Evolutionary conservation across 2,329 filamentous ascomycete species (phyloP), one percentile per base, ranked within the genome.

Genomic region (Colletotrichum cereale): DNA sequence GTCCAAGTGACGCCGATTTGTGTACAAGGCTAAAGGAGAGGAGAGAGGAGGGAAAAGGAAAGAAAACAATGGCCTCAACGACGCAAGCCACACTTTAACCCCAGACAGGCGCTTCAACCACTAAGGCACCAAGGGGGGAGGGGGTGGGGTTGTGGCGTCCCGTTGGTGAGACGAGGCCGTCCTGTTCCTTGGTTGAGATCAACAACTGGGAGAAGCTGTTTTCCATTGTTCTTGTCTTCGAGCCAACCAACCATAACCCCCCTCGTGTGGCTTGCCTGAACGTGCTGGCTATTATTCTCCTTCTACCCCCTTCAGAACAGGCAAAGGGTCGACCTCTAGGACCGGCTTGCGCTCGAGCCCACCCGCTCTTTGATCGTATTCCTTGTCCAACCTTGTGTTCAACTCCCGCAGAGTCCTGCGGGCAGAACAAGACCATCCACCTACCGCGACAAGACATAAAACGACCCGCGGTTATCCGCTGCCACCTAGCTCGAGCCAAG

Each of bases 391-490:
- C 34, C 42, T 36, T n/a, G 29, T 40, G 44, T 3, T 40, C n/a
- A 16, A 38, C 14, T 40, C 48, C 24, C 34, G 24, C 42, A 55
- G 62, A 44, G 36, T 66, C 62, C 31, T 50, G 50, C 44, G 47
- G 56, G 48, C 31, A 29, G 34, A 21, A 61, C 44, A 50, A 29
- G 26, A 64, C 36, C 29, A 62, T 21, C 21, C 47, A 52, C 36
- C 38, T 16, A 47, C 29, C 31, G 34, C 36, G 34, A 48, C 57
- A 47, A 47, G 18, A 53, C 36, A 47, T 60, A 24, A 57, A 36
- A 60, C 67, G n/a, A 60, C 26, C 29, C 16, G 47, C 66, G 62
- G 55, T 63, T 71, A 34, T 21, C 47, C 56, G 50, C 40, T 56
- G 38, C 67, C 67, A 40, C 31, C 36, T 56, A n/a, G 26, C n/a